Percentiles rank a stretch among this genome's conserved stretches.
These are phyloP conservation scores for Metarhizium robertsii DNA, from an alignment of 2,329 filamentous ascomycete genomes.

Conservation along the genomic window DNA sequence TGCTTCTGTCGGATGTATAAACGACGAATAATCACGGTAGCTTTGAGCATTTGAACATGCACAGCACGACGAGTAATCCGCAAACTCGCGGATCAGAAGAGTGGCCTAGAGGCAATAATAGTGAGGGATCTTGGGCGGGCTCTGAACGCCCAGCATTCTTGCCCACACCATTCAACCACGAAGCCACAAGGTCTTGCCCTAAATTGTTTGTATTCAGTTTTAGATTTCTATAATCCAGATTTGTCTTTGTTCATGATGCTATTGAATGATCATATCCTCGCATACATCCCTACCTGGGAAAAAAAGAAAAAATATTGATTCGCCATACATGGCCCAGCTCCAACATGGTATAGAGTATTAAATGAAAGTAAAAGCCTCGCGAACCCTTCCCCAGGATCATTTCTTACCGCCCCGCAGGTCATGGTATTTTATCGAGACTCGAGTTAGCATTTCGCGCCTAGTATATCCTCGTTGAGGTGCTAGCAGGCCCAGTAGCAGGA, in stretches of 20 bases:
- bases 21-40: neutral
- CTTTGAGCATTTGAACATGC: neutral
- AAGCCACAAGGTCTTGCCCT: neutral
- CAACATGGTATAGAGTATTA: neutral
- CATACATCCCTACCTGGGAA: neutral
- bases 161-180: no score
- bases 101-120: no score
- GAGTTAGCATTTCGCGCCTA: slow-evolving; percentile 7
- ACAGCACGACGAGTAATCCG: neutral
- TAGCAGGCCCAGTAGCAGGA: slow-evolving; percentile 17
- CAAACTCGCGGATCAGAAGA: neutral
- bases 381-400: no score
- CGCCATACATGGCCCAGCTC: neutral
- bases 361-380: neutral
- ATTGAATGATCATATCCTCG: neutral
- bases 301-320: neutral
- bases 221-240: neutral
- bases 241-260: neutral
- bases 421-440: slow-evolving; percentile 7
- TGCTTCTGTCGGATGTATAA: neutral
- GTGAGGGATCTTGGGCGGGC: no score
- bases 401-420: neutral
- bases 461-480: slow-evolving; percentile 9
- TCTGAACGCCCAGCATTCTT: no score
- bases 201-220: neutral